Base-by-base conservation (phyloP, 805 yeast species). In the Candida easanensis region DNA sequence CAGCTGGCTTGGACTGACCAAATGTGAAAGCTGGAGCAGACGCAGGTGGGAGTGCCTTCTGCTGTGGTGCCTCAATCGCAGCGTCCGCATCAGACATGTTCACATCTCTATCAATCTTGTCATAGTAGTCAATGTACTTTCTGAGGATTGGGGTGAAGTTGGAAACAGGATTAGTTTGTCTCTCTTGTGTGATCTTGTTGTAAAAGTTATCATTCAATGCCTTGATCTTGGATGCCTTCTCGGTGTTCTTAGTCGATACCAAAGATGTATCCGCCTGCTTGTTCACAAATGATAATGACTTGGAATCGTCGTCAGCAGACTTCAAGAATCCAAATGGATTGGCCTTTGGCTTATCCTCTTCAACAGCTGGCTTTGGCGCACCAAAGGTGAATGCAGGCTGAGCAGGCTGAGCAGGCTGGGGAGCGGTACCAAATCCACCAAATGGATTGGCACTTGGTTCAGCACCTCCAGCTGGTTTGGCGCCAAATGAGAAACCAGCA, bases 201-300 rank as follows among this genome's bases (percentile, higher is more conserved):
- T 72, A 62, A 52, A 87, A 81, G 41, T 72, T 77, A 9, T 73
- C 71, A 58, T 85, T 85, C 56, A 87, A 67, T 1, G 95, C 90
- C 53, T 74, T 78, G 30, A 81, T 56, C 56, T 79, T 79, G 14
- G 70, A 70, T 20, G 73, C 64, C 45, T 65, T 71, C 15, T 69
- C 74, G 10, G 51, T 45, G n/a, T 40, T 20, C 20, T 53, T 50
- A 5, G 50, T 41, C 7, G 54, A 50, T 6, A 42, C 45, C 19
- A 44, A 35, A 4, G 48, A 39, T 2, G 45, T 21, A 9, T 30
- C 19, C 15, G 42, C 28, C n/a, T 40, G 6, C 23, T 36, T 44
- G 41, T 41, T 41, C 20, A 38, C 16, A 32, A 39, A 39, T 10
- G 38, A 38, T 14, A 36, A 30, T 8, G 30, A 11, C 30, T 26